Conservation (phyloP, 352 stramenopile species). For the Salisapilia sapeloensis region DNA sequence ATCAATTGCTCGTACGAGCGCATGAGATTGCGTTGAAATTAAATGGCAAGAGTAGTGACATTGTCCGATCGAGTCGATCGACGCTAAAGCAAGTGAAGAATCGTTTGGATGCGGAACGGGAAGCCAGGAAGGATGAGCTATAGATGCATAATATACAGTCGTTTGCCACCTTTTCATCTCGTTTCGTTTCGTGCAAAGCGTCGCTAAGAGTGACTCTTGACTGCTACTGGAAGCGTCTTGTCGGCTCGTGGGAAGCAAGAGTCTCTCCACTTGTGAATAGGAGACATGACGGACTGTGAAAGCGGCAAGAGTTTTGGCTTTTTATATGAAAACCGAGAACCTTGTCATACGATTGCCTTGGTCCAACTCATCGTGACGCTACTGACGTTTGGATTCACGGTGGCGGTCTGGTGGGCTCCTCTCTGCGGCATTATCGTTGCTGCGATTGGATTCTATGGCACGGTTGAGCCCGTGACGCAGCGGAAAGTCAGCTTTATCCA, state of each 20-base stretch:
- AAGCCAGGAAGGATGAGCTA: conserved; percentile 1
- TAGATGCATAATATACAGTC: no score
- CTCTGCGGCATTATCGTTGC: conserved; percentile 68
- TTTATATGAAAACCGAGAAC: conserved; percentile 71
- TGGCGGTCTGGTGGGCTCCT: conserved; percentile 62
- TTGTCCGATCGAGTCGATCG: conserved; percentile 39
- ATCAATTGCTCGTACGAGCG: conserved; percentile 41
- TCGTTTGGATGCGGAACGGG: conserved; percentile 19
- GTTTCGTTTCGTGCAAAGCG: no score
- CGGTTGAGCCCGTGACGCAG: conserved; percentile 65
- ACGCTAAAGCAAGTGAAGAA: conserved; percentile 45
- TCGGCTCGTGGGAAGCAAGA: no score
- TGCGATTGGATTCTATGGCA: conserved; percentile 69
- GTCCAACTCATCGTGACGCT: conserved; percentile 49
- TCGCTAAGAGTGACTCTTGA: no score
- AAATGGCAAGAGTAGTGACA: conserved; percentile 38
- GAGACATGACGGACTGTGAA: conserved; percentile 66
- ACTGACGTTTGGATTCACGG: conserved; percentile 65
- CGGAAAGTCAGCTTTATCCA: conserved; percentile 82
- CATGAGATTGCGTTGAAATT: conserved; percentile 49
- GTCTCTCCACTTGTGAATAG: no score
- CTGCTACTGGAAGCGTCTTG: no score
- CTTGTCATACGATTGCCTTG: conserved; percentile 68
- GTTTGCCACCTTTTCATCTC: no score
- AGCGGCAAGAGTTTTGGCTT: conserved; percentile 53